Conservation (phyloP, 2,329 filamentous ascomycete genomes). For the Scytalidium lignicola region DNA sequence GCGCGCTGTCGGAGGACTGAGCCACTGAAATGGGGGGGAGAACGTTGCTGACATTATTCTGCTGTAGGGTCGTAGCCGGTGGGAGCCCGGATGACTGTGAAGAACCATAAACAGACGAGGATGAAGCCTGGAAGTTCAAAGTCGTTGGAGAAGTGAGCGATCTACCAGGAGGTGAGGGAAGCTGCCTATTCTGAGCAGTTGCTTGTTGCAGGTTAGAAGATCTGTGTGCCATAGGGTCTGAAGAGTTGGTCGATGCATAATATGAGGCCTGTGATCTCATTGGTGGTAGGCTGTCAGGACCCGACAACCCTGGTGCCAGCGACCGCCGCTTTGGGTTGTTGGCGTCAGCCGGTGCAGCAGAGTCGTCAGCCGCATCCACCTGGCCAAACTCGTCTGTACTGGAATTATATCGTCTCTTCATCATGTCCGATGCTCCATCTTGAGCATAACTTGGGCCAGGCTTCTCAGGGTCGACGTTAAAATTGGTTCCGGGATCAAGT, state of each 20-base stretch:
- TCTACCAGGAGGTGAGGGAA: constrained; percentile 26
- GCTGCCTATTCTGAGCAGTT: constrained; percentile 21
- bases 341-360: constrained; percentile 13
- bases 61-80: constrained; percentile 14
- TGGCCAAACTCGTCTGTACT: constrained; percentile 11
- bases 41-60: constrained; percentile 11
- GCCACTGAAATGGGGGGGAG: constrained; percentile 19
- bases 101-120: constrained; percentile 16
- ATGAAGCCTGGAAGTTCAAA: constrained; percentile 23
- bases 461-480: constrained; percentile 7
- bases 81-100: constrained; percentile 13
- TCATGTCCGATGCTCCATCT: constrained; percentile 17
- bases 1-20: constrained; percentile 19
- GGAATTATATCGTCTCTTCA: constrained; percentile 21
- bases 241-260: constrained; percentile 6
- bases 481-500: constrained; percentile 3
- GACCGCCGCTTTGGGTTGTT: constrained; percentile 17
- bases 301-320: constrained; percentile 9
- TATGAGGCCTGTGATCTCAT: constrained; percentile 18
- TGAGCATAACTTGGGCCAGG: constrained; percentile 7
- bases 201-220: constrained; percentile 25
- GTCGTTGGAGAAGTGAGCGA: constrained; percentile 25
- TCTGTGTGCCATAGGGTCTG: constrained; percentile 11
- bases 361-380: constrained; percentile 7
- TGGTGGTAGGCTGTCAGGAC: constrained; percentile 15